Conservation (phyloP, 176 grass and related monocot species). For the Secale cereale region DNA sequence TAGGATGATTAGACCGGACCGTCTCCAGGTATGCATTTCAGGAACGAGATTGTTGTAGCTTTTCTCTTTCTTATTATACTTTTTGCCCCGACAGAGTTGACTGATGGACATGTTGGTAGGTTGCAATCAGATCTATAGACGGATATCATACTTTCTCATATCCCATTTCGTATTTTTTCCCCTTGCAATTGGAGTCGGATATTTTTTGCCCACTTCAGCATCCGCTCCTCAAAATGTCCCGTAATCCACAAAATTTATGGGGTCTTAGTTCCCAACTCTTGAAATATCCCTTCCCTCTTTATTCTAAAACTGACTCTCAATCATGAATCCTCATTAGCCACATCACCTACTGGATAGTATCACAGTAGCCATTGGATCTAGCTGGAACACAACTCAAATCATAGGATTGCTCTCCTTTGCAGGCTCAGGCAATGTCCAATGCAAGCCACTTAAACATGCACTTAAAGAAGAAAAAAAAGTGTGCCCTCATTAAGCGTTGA, state of each 20-base stretch:
- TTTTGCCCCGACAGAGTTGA: not conserved
- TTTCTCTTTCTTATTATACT: not conserved
- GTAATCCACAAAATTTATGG: not conserved
- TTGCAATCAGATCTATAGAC: not conserved
- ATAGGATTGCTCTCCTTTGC: not conserved
- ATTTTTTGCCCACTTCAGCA: not conserved
- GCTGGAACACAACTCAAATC: not conserved
- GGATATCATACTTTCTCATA: not conserved
- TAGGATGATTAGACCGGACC: not conserved
- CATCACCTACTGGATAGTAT: not conserved
- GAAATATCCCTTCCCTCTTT: not conserved
- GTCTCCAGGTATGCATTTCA: not conserved
- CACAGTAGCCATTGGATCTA: not conserved
- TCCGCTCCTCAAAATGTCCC: not conserved
- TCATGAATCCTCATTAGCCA: not conserved
- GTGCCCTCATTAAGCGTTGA: not conserved
- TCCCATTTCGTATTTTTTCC: not conserved
- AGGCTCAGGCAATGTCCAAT: not conserved
- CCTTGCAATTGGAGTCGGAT: not conserved
- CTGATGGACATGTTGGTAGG: not conserved
- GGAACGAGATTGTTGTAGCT: not conserved
- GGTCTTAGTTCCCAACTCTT: not conserved
- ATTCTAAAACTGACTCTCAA: not conserved
- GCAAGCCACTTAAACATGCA: not conserved
- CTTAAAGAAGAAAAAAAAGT: not conserved